A percentile compares a stretch with the other conserved stretches of the same genome.
Evolutionary conservation across 2,329 filamentous ascomycete species (phyloP).

Genomic region (Elsinoe australis): DNA sequence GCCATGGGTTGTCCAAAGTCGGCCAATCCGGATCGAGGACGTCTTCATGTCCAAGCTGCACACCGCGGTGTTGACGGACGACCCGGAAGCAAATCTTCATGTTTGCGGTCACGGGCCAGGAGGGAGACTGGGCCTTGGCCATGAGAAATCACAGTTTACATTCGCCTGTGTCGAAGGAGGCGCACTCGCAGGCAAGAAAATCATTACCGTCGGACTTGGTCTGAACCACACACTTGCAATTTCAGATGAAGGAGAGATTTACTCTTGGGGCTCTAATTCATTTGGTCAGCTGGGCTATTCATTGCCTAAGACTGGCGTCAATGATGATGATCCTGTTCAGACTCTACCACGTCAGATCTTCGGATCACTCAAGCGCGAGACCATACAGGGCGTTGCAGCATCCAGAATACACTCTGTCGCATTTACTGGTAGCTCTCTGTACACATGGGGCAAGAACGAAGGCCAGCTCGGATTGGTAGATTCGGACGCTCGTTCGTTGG

Average conservation of each 20-base stretch:
- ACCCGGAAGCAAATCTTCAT: conserved; percentile 84
- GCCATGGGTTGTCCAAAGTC: conserved; percentile 63
- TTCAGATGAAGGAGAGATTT: conserved; percentile 78
- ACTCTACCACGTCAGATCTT: conserved; percentile 79
- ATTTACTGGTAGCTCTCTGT: conserved; percentile 71
- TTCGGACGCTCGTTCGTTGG: conserved; percentile 84
- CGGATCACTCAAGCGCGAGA: conserved; percentile 80
- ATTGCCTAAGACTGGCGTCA: conserved; percentile 57
- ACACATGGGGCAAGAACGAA: conserved; percentile 90
- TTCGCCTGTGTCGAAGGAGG: conserved; percentile 76
- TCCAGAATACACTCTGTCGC: conserved; percentile 88
- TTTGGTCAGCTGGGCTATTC: conserved; percentile 80
- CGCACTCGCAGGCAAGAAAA: conserved; percentile 61
- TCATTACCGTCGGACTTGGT: conserved; percentile 72
- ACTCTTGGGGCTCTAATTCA: conserved; percentile 87
- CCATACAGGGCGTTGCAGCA: conserved; percentile 72
- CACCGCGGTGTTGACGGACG: conserved; percentile 77
- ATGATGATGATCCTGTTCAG: conserved; percentile 79
- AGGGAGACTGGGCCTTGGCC: conserved; percentile 78
- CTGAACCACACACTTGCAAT: conserved; percentile 87
- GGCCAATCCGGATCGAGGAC: conserved; percentile 68
- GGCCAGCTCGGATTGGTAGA: conserved; percentile 92
- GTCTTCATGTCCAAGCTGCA: conserved; percentile 85
- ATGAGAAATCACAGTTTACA: conserved; percentile 80
- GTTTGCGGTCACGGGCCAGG: conserved; percentile 87